Percentiles rank a stretch among this genome's conserved stretches.
These are phyloP conservation scores for Hericium coralloides DNA, from an alignment of 768 basidiomycete species.

Conservation along the genomic window DNA sequence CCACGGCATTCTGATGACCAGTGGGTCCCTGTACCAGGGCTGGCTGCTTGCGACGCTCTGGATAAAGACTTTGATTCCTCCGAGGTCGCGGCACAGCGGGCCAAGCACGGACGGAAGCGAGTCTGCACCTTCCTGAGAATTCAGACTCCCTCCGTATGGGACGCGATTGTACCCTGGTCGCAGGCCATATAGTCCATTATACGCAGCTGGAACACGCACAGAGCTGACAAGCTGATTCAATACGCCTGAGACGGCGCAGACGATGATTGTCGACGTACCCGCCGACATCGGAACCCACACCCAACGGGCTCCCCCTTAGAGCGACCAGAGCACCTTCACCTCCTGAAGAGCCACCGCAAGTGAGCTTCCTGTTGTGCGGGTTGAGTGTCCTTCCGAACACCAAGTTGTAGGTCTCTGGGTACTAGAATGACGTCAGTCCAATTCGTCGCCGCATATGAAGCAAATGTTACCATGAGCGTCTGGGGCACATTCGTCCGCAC, in stretches of 20 bases:
- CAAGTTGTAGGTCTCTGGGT: conserved; percentile 70
- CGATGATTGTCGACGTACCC: conserved; percentile 35
- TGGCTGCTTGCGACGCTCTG: conserved; percentile 47
- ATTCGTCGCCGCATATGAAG: not conserved
- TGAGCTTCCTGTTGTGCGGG: conserved; percentile 63
- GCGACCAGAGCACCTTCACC: conserved; percentile 78
- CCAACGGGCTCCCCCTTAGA: conserved; percentile 37
- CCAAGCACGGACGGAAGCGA: conserved; percentile 66
- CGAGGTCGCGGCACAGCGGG: conserved; percentile 51
- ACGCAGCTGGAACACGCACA: conserved; percentile 57
- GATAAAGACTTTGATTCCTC: conserved; percentile 58
- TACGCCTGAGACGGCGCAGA: not conserved
- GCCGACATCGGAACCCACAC: conserved; percentile 76
- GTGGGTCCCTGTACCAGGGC: conserved; percentile 64
- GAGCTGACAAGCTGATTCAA: conserved; percentile 33
- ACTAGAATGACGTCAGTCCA: conserved; percentile 31
- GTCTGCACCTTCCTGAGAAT: conserved; percentile 64
- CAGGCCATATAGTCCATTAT: conserved; percentile 64
- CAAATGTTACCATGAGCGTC: conserved; percentile 35
- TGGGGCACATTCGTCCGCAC: conserved; percentile 50
- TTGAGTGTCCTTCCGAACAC: conserved; percentile 75
- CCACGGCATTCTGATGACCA: conserved; percentile 51
- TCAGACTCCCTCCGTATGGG: conserved; percentile 60
- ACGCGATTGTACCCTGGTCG: conserved; percentile 61
- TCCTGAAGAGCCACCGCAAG: conserved; percentile 75